Percentiles rank a stretch among this genome's conserved stretches.
These are phyloP conservation scores for Backusella mclennaniae DNA, from an alignment of 192 early-diverging fungal species.

Conservation along the genomic window DNA sequence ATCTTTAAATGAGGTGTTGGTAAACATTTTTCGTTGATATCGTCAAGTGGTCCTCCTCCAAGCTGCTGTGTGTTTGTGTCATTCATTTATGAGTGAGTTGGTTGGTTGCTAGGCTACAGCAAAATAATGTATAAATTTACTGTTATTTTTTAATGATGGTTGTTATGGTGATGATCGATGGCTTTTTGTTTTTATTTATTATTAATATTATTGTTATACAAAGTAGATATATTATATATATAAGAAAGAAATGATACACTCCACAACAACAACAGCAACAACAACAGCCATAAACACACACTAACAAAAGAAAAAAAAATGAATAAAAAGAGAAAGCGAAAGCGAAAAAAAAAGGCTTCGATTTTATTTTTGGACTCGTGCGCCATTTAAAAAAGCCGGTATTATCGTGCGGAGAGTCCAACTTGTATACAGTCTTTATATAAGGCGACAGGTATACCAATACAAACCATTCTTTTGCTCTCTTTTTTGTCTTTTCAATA, in stretches of 20 bases:
- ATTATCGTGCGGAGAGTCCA: not conserved
- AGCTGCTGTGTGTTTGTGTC: not conserved
- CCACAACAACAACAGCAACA: not conserved
- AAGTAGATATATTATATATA: not conserved
- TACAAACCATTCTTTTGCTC: not conserved
- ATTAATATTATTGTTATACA: not conserved
- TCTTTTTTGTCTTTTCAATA: not conserved
- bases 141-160: not conserved
- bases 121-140: not conserved
- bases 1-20: slow-evolving; percentile 7
- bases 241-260: slow-evolving; percentile 11
- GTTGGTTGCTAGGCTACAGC: slow-evolving; percentile 1
- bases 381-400: not conserved
- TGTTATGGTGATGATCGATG: not conserved
- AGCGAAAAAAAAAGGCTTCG: not conserved
- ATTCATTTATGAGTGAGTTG: not conserved
- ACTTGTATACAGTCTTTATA: not conserved
- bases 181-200: not conserved
- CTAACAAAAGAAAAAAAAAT: not conserved
- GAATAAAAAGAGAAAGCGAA: not conserved
- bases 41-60: not conserved
- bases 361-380: not conserved
- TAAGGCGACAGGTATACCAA: not conserved
- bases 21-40: not conserved
- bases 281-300: not conserved